A percentile compares a stretch with the other conserved stretches of the same genome.
phyloP scores from a whole-genome alignment of 495 filamentous ascomycete species.

The Hypoxylon fragiforme region DNA sequence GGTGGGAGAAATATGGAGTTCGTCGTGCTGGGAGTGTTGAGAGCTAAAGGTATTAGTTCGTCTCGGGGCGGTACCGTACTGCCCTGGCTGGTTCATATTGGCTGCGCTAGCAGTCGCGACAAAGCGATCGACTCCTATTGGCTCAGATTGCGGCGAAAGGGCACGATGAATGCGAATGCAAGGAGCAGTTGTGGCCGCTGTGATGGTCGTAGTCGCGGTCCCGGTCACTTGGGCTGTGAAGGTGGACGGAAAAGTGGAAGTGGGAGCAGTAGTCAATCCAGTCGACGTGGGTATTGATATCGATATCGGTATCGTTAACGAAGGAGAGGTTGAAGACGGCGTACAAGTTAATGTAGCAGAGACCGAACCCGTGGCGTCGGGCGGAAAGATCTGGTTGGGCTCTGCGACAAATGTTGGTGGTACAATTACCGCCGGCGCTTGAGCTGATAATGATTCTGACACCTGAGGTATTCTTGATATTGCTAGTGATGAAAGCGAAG shows the following conservation, averaged over 20 bases:
- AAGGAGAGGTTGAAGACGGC: constrained; percentile 15
- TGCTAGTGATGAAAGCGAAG: background rate
- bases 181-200: background rate
- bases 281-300: constrained; percentile 2
- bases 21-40: constrained; percentile 60
- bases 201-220: background rate
- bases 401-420: constrained; percentile 11
- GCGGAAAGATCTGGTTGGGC: constrained; percentile 31
- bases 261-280: background rate
- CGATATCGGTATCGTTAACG: constrained; percentile 13
- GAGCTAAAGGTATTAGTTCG: constrained; percentile 48
- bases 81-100: constrained; percentile 57
- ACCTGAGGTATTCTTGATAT: background rate
- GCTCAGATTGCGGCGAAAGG: constrained; percentile 12
- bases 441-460: background rate
- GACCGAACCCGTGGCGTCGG: constrained; percentile 28
- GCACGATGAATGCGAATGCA: background rate
- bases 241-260: background rate
- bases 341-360: constrained; percentile 4
- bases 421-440: background rate
- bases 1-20: constrained; percentile 75
- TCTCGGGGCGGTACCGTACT: constrained; percentile 48
- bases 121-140: constrained; percentile 42
- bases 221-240: background rate
- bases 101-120: constrained; percentile 50